These are phyloP conservation scores for Metschnikowia kunwiensis DNA, from an alignment of 805 yeast genomes.

Conservation along the genomic window DNA sequence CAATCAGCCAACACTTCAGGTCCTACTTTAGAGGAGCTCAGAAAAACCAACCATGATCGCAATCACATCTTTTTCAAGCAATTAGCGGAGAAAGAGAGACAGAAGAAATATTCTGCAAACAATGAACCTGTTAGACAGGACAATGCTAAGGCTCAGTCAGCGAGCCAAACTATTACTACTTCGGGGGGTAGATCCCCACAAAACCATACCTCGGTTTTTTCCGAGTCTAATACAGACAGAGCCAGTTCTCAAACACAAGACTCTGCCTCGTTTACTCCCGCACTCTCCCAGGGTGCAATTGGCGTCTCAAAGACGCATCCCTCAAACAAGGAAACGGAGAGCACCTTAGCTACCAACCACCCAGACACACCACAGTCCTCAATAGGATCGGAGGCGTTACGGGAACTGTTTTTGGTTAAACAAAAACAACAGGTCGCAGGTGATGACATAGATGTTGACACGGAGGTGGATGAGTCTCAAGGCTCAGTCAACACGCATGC, in stretches of 20 bases:
- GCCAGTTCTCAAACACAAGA: not conserved
- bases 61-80: not conserved
- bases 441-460: not conserved
- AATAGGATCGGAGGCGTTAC: not conserved
- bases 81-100: not conserved
- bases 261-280: not conserved
- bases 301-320: not conserved
- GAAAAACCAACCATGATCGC: not conserved
- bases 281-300: not conserved
- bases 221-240: not conserved
- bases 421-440: not conserved
- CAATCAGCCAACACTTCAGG: not conserved
- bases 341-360: not conserved
- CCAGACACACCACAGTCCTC: not conserved
- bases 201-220: not conserved
- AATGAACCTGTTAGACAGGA: too few species aligned
- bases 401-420: not conserved
- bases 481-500: too few species aligned
- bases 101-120: not conserved
- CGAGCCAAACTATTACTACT: too few species aligned
- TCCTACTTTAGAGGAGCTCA: not conserved
- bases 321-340: not conserved
- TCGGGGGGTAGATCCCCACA: not conserved
- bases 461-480: not conserved
- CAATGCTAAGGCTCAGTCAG: too few species aligned